A percentile compares a stretch with the other conserved stretches of the same genome.
Conservation (phyloP, 306 rosid genomes). For the Quercus robur region DNA sequence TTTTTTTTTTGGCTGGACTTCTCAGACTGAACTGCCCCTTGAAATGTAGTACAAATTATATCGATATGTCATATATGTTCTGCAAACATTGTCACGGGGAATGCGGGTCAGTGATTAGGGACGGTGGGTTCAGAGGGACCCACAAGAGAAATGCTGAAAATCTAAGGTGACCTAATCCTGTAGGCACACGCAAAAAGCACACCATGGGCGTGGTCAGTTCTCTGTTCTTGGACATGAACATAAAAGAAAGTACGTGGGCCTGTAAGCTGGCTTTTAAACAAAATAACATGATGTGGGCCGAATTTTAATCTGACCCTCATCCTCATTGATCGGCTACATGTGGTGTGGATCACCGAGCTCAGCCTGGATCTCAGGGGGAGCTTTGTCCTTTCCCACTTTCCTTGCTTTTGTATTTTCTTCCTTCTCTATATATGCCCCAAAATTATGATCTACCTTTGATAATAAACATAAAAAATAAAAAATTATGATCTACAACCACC, state of each 20-base stretch:
- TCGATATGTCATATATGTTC: background rate
- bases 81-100: constrained; percentile 33
- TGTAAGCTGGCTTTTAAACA: background rate
- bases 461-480: background rate
- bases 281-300: constrained; percentile 14
- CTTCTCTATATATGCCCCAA: background rate
- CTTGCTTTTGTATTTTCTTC: background rate
- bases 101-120: constrained; percentile 18
- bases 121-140: background rate
- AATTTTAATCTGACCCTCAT: constrained; percentile 20
- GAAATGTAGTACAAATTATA: no score
- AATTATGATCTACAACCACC: background rate
- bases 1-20: no score
- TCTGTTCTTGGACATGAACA: constrained; percentile 5
- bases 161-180: background rate
- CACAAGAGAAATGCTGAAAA: constrained; percentile 17
- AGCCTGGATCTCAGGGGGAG: constrained; percentile 12
- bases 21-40: no score
- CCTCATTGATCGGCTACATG: constrained; percentile 8
- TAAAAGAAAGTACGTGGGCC: constrained; percentile 24
- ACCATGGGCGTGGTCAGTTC: constrained; percentile 5
- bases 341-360: constrained; percentile 32
- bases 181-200: background rate
- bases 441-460: background rate
- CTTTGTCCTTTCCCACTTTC: background rate